Base-by-base conservation (phyloP, 768 basidiomycete species). In the Terana coerulea region DNA sequence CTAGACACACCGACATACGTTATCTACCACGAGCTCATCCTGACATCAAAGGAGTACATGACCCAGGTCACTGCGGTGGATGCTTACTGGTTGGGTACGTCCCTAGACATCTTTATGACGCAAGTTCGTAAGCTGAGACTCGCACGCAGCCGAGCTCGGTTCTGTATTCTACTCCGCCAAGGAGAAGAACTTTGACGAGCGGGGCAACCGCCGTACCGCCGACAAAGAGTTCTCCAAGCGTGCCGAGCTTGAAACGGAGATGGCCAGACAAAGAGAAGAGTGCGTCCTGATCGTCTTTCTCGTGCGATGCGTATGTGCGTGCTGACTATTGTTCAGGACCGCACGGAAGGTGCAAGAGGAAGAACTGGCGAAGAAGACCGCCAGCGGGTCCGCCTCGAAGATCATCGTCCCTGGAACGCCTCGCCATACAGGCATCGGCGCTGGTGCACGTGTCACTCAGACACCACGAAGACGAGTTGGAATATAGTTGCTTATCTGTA, bases 21-120 rank as follows among this genome's bases (percentile, higher is more conserved):
- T 42, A 82, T 99, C 29, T 99, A 98, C 66, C 97, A 99, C 65
- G 95, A 98, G 63, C 77, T 95, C 49, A 95, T 97, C 55, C 73
- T 95, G 59, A 95, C 94, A 10, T 95, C 94, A 28, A 95, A 95
- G 64, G 87, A 91, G 69, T 99, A 99, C 71, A 97, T 98, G 95
- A 95, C 95, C 15, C 93, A 94, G 67, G 97, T 99, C n/a, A 98
- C 97, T 2, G 84, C 95, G 9, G 89, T 98, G 55, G 94, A 98
- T 64, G 86, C 97, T 3, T 94, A 94, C 69, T 99, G 97, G 97
- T 79, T 98, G 30, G 94, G 93, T 91, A 69, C 64, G 77, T 65
- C 49, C 2, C 5, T 40, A 11, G 3, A 26, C 33, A 28, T 28
- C 48, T 22, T 21, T 47, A n/a, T n/a, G n/a, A n/a, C n/a, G n/a